Conservation (phyloP, 768 basidiomycete species). For the Porpolomopsis calyptriformis region DNA sequence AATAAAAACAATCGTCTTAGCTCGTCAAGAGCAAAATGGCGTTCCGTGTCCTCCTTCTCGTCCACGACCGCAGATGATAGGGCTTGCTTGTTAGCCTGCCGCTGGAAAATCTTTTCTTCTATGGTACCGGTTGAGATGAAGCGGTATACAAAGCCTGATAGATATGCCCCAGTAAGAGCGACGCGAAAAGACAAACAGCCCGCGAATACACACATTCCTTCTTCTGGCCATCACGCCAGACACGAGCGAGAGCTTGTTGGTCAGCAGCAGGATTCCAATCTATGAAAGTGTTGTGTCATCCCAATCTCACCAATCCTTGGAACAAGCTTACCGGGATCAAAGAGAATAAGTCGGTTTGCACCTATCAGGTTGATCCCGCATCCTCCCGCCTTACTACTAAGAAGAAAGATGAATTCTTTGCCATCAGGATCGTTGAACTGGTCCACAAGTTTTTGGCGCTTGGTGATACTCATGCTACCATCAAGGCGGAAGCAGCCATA, state of each 20-base stretch:
- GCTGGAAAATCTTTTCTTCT: conserved; percentile 98
- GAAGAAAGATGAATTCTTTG: conserved; percentile 87
- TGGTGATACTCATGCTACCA: conserved; percentile 84
- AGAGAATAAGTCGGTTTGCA: conserved; percentile 89
- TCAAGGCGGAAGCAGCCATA: conserved; percentile 90
- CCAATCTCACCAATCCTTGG: not conserved
- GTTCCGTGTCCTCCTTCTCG: conserved; percentile 89
- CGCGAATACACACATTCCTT: conserved; percentile 75
- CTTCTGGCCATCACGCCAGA: conserved; percentile 99
- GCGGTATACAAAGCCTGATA: conserved; percentile 88
- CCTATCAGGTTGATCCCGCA: conserved; percentile 97
- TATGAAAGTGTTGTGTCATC: conserved; percentile 22
- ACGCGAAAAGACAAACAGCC: not conserved
- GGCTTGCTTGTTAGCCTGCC: conserved; percentile 93
- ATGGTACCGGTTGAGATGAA: conserved; percentile 97
- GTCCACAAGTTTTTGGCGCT: conserved; percentile 92
- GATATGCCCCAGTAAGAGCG: not conserved
- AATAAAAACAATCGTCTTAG: conserved; percentile 87
- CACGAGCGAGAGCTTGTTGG: conserved; percentile 95
- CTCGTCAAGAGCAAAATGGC: conserved; percentile 86
- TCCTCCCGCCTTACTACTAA: conserved; percentile 93
- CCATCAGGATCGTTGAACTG: conserved; percentile 90
- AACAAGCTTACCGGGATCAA: conserved; percentile 88
- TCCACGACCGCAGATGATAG: conserved; percentile 98
- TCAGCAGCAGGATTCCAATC: conserved; percentile 99